phyloP scores from a whole-genome alignment of 768 basidiomycete genomes.

The Amanita pseudoporphyria region DNA sequence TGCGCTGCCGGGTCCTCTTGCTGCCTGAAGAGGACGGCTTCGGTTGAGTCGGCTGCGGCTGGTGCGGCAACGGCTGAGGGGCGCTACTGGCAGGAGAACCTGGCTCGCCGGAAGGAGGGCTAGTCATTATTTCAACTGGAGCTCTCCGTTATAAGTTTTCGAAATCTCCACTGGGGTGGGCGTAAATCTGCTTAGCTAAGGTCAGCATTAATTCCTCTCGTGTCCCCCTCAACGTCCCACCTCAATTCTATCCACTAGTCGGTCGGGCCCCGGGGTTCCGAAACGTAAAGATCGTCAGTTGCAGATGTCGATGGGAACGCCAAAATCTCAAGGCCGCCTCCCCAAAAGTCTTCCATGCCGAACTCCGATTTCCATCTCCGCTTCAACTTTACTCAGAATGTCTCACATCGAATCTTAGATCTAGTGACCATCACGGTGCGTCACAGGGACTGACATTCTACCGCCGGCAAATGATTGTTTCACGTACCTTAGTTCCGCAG shows the following conservation, averaged over 20 bases:
- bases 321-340: not conserved
- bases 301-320: conserved; percentile 10
- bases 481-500: conserved; percentile 3
- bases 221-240: conserved; percentile 1
- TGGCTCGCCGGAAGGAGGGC: conserved; percentile 41
- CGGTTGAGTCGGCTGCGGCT: conserved; percentile 36
- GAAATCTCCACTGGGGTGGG: conserved; percentile 1
- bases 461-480: conserved; percentile 21
- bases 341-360: conserved; percentile 19
- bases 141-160: conserved; percentile 29
- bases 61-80: conserved; percentile 35
- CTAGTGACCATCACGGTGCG: conserved; percentile 14
- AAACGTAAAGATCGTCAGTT: not conserved
- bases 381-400: conserved; percentile 14
- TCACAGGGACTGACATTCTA: conserved; percentile 26
- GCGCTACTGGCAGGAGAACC: conserved; percentile 21
- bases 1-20: conserved; percentile 49
- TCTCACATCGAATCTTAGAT: conserved; percentile 5
- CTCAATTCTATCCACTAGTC: conserved; percentile 10
- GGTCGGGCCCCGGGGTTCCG: conserved; percentile 2
- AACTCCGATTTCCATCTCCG: conserved; percentile 23
- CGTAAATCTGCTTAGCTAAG: conserved; percentile 34
- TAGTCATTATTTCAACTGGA: conserved; percentile 17
- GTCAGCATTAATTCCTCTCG: conserved; percentile 7
- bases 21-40: conserved; percentile 34